These are phyloP conservation scores for Nepenthes mirabilis DNA, from an alignment of 148 eudicot species.

Conservation along the genomic window DNA sequence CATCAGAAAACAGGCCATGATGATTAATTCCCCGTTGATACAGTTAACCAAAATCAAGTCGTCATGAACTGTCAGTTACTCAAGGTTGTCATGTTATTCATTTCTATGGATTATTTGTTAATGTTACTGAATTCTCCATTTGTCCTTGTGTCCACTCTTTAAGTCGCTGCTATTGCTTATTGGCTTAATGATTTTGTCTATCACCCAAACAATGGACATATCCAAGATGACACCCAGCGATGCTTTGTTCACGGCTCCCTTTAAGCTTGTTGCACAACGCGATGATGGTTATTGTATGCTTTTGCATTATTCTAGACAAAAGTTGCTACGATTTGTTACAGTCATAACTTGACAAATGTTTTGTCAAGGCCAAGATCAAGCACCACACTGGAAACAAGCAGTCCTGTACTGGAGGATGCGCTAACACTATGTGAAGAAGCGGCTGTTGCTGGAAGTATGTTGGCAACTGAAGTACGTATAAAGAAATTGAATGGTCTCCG, in stretches of 20 bases:
- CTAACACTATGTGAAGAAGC: slow-evolving; percentile 82
- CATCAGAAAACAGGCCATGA: slow-evolving; percentile 76
- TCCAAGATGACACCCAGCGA: slow-evolving; percentile 89
- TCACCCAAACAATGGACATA: slow-evolving; percentile 77
- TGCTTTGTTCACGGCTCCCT: slow-evolving; percentile 87
- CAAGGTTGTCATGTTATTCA: slow-evolving; percentile 34
- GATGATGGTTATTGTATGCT: slow-evolving; percentile 79
- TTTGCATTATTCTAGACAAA: slow-evolving; percentile 52
- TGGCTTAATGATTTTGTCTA: background rate
- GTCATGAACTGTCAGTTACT: slow-evolving; percentile 78
- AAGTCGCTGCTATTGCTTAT: background rate
- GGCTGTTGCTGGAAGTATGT: slow-evolving; percentile 56
- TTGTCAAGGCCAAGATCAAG: slow-evolving; percentile 80
- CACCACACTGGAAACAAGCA: slow-evolving; percentile 93
- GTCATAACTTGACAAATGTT: background rate
- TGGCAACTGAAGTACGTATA: slow-evolving; percentile 29
- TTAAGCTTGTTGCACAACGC: slow-evolving; percentile 87
- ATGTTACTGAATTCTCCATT: no score
- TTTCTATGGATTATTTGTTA: no score
- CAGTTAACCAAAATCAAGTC: slow-evolving; percentile 82
- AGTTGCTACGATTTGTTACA: background rate
- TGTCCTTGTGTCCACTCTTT: background rate
- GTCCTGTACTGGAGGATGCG: slow-evolving; percentile 86
- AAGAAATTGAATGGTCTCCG: no score
- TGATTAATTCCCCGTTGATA: slow-evolving; percentile 86